Conservation (phyloP, 2,329 filamentous ascomycete genomes). For the Colletotrichum sp. region DNA sequence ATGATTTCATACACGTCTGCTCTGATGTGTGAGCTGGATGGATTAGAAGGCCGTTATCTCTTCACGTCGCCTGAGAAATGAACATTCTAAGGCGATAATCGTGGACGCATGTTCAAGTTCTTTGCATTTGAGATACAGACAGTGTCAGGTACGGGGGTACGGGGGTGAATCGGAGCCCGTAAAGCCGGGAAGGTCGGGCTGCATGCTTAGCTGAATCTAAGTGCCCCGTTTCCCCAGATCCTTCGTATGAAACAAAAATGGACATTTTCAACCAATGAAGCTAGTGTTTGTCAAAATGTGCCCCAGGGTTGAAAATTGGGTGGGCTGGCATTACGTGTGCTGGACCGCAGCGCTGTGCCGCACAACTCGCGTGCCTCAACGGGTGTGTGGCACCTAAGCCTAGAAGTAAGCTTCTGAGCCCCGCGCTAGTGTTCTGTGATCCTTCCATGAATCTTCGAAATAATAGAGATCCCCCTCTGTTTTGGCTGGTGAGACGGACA, state of each 20-base stretch:
- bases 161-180: not conserved
- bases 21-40: not conserved
- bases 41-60: not conserved
- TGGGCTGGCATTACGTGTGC: not conserved
- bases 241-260: not conserved
- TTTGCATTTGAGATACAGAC: not conserved
- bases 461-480: not conserved
- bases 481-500: too few relatives aligned
- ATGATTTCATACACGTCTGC: not conserved
- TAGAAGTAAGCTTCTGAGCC: not conserved
- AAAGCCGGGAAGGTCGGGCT: not conserved
- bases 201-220: not conserved
- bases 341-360: not conserved
- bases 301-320: not conserved
- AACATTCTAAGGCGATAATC: too few relatives aligned
- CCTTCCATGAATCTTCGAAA: not conserved
- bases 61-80: accelerated
- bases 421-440: not conserved
- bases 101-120: not conserved
- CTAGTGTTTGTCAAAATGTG: not conserved
- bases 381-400: not conserved
- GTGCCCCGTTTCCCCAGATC: not conserved
- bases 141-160: accelerated
- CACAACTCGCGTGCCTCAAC: not conserved
- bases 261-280: not conserved